Conservation (phyloP, 768 basidiomycete species). For the Nidularia pulvinata region DNA sequence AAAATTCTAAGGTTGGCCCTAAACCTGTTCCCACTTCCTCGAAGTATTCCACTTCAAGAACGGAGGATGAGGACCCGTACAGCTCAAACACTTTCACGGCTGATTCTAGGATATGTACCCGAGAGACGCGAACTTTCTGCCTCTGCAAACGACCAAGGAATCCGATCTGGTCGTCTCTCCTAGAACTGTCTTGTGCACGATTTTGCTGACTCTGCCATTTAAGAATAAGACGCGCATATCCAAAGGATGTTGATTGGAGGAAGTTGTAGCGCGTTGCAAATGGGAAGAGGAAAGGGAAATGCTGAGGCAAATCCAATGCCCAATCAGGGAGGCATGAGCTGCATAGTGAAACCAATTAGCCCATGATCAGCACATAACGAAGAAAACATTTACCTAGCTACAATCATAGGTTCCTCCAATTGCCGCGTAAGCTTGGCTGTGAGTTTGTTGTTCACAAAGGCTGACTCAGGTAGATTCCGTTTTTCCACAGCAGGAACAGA, state of each 20-base stretch:
- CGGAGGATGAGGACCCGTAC: slow-evolving; percentile 91
- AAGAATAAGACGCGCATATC: slow-evolving; percentile 92
- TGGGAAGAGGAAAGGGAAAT: slow-evolving; percentile 99
- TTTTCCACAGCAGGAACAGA: slow-evolving; percentile 45
- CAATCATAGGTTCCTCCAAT: slow-evolving; percentile 98
- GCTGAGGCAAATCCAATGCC: slow-evolving; percentile 93
- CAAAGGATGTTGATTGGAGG: slow-evolving; percentile 96
- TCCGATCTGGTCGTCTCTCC: slow-evolving; percentile 89
- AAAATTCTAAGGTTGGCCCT: slow-evolving; percentile 98
- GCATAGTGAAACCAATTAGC: slow-evolving; percentile 4
- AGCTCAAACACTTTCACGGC: slow-evolving; percentile 96
- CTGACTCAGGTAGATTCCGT: slow-evolving; percentile 70
- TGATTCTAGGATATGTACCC: slow-evolving; percentile 93
- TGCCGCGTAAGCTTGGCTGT: slow-evolving; percentile 98
- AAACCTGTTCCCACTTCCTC: slow-evolving; percentile 98
- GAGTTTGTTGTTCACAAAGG: slow-evolving; percentile 97
- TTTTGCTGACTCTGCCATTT: slow-evolving; percentile 93
- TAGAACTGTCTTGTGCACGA: slow-evolving; percentile 74
- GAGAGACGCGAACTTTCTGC: slow-evolving; percentile 96
- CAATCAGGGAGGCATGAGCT: slow-evolving; percentile 98
- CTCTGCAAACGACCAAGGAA: slow-evolving; percentile 92
- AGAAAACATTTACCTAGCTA: slow-evolving; percentile 71
- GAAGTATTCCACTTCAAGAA: slow-evolving; percentile 98
- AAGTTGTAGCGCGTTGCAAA: slow-evolving; percentile 98
- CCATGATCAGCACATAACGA: background rate